Evolutionary conservation across 768 basidiomycete species (phyloP).

Genomic region (Agrocybe chaxingu): DNA sequence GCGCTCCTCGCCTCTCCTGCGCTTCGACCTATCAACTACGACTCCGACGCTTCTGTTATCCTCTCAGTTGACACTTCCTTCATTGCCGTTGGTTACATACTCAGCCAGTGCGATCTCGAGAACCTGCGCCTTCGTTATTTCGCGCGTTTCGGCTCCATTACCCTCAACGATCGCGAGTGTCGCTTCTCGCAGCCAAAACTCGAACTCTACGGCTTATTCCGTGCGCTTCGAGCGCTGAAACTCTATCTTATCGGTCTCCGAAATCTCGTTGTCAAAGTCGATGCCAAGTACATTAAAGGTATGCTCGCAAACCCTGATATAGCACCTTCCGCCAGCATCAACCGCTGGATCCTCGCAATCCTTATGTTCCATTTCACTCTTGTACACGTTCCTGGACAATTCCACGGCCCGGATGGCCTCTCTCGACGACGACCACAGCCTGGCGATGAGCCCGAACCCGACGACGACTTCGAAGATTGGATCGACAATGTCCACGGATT

Average conservation of each 20-base stretch:
- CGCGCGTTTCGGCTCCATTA: conserved; percentile 10
- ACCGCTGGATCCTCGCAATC: conserved; percentile 11
- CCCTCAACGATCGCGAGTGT: conserved; percentile 3
- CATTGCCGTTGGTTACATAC: conserved; percentile 29
- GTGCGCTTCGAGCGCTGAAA: background rate
- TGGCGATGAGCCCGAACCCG: conserved; percentile 2
- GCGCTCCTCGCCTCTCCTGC: conserved; percentile 19
- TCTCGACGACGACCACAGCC: conserved; percentile 9
- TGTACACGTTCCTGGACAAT: conserved; percentile 8
- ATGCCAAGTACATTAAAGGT: conserved; percentile 8
- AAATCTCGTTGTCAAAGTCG: conserved; percentile 5
- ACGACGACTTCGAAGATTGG: conserved; percentile 16
- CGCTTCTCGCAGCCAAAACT: conserved; percentile 6
- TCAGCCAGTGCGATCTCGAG: conserved; percentile 13
- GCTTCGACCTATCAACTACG: conserved; percentile 20
- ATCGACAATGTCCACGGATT: conserved; percentile 15
- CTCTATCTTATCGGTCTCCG: background rate
- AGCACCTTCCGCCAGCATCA: conserved; percentile 2
- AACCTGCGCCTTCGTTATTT: conserved; percentile 24
- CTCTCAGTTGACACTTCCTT: conserved; percentile 32
- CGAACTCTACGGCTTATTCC: conserved; percentile 5
- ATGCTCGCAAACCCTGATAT: conserved; percentile 10
- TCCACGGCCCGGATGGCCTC: conserved; percentile 11
- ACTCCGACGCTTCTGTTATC: conserved; percentile 19
- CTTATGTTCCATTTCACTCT: conserved; percentile 10